A percentile compares a stretch with the other conserved stretches of the same genome.
phyloP scores from a whole-genome alignment of 768 basidiomycete species.

The Serendipita sp. region DNA sequence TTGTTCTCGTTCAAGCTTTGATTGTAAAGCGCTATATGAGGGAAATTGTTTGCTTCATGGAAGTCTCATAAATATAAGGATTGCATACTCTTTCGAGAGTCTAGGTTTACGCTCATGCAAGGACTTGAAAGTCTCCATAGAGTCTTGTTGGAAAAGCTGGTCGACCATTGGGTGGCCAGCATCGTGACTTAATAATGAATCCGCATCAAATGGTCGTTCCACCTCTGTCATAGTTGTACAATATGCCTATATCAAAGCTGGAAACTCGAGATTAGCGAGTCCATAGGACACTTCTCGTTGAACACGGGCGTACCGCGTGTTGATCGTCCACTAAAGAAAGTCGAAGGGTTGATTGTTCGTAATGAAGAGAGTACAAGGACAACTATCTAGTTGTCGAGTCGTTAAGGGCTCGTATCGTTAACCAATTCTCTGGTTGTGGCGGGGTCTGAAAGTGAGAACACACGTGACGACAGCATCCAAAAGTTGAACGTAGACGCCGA shows the following conservation, averaged over 20 bases:
- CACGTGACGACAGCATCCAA: too few relatives aligned
- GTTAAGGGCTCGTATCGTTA: too few relatives aligned
- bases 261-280: neutral
- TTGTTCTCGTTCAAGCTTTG: too few relatives aligned
- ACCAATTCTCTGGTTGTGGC: too few relatives aligned
- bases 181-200: neutral
- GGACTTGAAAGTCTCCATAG: constrained; percentile 5
- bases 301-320: neutral
- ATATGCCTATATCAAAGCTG: neutral
- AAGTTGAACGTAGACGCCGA: too few relatives aligned
- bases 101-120: neutral
- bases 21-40: neutral
- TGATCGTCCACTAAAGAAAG: neutral
- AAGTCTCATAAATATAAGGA: too few relatives aligned
- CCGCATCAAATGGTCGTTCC: neutral
- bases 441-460: too few relatives aligned
- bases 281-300: neutral
- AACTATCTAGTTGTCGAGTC: too few relatives aligned
- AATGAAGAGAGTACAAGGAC: too few relatives aligned
- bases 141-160: neutral
- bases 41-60: neutral
- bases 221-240: neutral
- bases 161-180: constrained; percentile 3
- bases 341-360: too few relatives aligned
- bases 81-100: neutral